Evolutionary conservation across 2,329 filamentous ascomycete species (phyloP).

Genomic region (Colletotrichum scovillei): DNA sequence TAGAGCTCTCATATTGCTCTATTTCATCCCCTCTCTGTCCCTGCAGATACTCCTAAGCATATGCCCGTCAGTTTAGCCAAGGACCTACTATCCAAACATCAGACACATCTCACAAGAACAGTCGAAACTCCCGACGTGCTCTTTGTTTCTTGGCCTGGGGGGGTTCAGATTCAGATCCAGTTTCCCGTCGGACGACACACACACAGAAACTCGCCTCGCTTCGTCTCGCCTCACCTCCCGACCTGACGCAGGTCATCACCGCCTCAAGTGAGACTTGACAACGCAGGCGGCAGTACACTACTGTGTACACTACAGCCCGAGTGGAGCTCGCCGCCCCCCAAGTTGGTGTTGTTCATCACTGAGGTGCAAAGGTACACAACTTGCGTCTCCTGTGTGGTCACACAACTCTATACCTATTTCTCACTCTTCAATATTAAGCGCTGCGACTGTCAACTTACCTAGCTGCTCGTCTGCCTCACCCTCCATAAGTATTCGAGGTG

Average conservation of each 20-base stretch:
- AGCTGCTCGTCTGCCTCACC: not conserved
- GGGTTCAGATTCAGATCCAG: constrained; percentile 1
- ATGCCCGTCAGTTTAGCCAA: not conserved
- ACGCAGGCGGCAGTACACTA: not conserved
- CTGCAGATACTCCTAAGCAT: not conserved
- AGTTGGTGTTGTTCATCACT: not conserved
- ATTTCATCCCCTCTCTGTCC: not conserved
- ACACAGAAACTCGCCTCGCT: constrained; percentile 7
- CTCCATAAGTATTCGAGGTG: not conserved
- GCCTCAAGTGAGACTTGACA: constrained; percentile 17
- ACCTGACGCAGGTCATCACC: constrained; percentile 14
- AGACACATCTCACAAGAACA: not conserved
- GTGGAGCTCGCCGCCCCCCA: not conserved
- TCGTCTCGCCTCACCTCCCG: not conserved
- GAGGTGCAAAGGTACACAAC: not conserved
- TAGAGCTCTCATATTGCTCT: not conserved
- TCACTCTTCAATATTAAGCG: not conserved
- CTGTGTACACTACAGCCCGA: not conserved
- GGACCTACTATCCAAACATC: not conserved
- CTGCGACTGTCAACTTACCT: not conserved
- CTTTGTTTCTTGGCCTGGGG: constrained; percentile 16
- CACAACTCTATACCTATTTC: not conserved
- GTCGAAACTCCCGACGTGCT: constrained; percentile 8
- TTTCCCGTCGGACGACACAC: not conserved
- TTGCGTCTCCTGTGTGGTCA: not conserved